Evolutionary conservation across 23 red algal genomes (phyloP), one percentile per base, ranked within the genome.

Genomic region (Gracilaria gracilis): DNA sequence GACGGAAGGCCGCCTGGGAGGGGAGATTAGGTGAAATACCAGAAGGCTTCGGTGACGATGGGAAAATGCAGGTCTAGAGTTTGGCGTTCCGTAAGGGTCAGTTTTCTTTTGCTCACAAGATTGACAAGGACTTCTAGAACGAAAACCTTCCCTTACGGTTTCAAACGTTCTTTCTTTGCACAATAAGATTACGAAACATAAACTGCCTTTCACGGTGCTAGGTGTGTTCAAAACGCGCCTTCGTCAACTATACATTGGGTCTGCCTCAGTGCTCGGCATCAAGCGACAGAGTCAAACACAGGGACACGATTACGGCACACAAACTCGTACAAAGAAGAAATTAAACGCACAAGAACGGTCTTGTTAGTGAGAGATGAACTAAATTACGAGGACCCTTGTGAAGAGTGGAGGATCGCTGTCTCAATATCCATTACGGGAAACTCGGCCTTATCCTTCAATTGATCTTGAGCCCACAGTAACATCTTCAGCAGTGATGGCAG

Each of bases 341-440:
- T 69, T 69, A 69, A 69, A 69, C 32, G 64, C 64, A 69, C 64
- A 69, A 69, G 64, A 69, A 34, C 32, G 32, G 64, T 24, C 32
- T 37, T 36, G 64, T 79, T 57, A 79, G 53, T 79, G 74, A 51
- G 25, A 79, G 79, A 61, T 47, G 54, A 82, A 57, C 23, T 13
- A 24, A 71, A n/a, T 75, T 71, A 87, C 44, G 84, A 86, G 6
- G 82, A 87, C 25, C 29, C 51, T 54, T 87, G n/a, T 2, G 84
- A 70, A 1, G 87, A 71, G 33, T 81, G 65, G 7, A 90, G 31
- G 28, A 90, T 66, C 4, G 73, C 87, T 58, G 76, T 90, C 61
- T 90, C 87, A 31, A 97, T 71, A 31, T 93, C 87, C 95, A 97
- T 93, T 16, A 79, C 61, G 49, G 95, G 95, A 75, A 97, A 97